phyloP scores from a whole-genome alignment of 257 asterid species.

The Ehretia macrophylla region DNA sequence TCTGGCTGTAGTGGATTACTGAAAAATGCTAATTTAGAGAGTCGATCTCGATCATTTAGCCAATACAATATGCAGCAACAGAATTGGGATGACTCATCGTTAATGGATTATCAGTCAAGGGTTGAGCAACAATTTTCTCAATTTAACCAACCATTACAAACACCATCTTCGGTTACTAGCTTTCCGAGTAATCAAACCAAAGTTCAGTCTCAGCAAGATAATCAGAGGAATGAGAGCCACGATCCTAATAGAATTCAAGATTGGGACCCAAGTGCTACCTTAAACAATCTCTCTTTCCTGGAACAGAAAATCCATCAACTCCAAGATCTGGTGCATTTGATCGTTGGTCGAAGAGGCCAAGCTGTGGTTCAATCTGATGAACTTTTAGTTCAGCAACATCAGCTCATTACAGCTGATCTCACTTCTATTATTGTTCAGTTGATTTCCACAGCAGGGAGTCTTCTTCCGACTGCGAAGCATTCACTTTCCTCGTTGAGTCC shows the following conservation, averaged over 20 bases:
- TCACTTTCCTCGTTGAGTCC: constrained; percentile 33
- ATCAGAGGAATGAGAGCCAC: constrained; percentile 28
- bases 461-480: constrained; percentile 68
- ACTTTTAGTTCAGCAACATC: constrained; percentile 69
- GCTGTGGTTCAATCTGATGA: constrained; percentile 45
- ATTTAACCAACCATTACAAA: constrained; percentile 33
- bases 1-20: constrained; percentile 31
- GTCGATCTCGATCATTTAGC: constrained; percentile 30
- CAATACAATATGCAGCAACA: constrained; percentile 35
- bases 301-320: constrained; percentile 87
- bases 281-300: constrained; percentile 69
- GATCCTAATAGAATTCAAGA: constrained; percentile 32
- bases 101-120: constrained; percentile 34
- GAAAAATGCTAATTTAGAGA: constrained; percentile 25
- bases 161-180: constrained; percentile 16
- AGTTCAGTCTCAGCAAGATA: constrained; percentile 23
- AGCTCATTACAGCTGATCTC: constrained; percentile 82
- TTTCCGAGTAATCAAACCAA: constrained; percentile 21
- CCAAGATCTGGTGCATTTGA: constrained; percentile 66
- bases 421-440: constrained; percentile 86
- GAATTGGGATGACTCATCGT: constrained; percentile 45
- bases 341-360: constrained; percentile 48
- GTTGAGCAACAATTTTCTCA: constrained; percentile 33
- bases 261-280: constrained; percentile 71
- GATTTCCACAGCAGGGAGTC: constrained; percentile 94